Conservation (phyloP, 2,329 filamentous ascomycete species). For the Sporothrix curviconia region DNA sequence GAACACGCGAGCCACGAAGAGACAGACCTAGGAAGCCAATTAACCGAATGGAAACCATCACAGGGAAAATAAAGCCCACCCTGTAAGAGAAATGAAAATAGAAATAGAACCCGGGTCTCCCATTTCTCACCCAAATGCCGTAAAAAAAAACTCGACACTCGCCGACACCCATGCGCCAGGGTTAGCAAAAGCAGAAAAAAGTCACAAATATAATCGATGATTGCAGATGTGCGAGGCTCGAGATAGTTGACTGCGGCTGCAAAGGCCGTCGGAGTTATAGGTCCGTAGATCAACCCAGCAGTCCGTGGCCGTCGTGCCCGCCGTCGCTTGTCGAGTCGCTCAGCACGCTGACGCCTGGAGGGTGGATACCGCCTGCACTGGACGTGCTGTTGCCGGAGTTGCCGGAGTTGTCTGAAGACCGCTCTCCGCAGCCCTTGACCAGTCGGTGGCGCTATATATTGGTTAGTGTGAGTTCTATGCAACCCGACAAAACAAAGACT, state of each 20-base stretch:
- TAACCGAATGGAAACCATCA: background rate
- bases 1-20: background rate
- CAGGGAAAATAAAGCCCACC: no score
- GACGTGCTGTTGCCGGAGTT: background rate
- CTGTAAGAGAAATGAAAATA: background rate
- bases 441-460: constrained; percentile 49
- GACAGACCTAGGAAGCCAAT: background rate
- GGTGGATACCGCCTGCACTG: background rate
- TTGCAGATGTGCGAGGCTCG: no score
- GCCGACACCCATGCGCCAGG: no score
- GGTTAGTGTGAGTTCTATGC: background rate
- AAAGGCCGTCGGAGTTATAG: no score
- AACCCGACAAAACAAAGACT: background rate
- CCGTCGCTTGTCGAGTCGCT: constrained; percentile 13
- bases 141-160: background rate
- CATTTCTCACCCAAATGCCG: background rate
- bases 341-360: constrained; percentile 7
- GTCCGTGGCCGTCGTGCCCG: constrained; percentile 6
- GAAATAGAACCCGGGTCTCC: background rate
- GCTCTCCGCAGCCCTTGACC: constrained; percentile 56
- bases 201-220: no score
- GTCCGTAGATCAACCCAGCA: no score
- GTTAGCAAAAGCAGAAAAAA: background rate
- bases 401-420: constrained; percentile 10
- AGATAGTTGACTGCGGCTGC: no score